A percentile compares a stretch with the other conserved stretches of the same genome.
Conservation (phyloP, 352 stramenopile species). For the Phytophthora cajani region DNA sequence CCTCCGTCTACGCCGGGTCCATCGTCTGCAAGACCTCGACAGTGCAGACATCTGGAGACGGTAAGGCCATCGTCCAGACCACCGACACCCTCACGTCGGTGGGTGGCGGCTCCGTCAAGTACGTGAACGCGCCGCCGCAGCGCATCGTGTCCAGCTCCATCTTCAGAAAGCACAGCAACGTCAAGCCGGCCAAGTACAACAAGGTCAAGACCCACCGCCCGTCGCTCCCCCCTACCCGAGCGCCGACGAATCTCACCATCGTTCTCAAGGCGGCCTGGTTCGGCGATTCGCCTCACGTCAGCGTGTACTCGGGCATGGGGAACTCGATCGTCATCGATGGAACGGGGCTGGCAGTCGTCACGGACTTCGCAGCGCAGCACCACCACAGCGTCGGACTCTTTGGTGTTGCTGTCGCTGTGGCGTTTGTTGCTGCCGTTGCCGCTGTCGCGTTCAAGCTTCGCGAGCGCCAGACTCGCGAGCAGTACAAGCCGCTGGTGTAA, state of each 20-base stretch:
- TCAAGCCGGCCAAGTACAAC: constrained; percentile 36
- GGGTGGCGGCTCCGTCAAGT: constrained; percentile 36
- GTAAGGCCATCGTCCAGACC: constrained; percentile 35
- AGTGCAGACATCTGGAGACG: constrained; percentile 27
- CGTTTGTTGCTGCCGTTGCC: constrained; percentile 6
- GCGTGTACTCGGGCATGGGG: constrained; percentile 25
- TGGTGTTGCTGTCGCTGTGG: constrained; percentile 5
- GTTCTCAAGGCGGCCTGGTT: constrained; percentile 29
- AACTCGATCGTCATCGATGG: constrained; percentile 17
- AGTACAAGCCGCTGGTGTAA: constrained; percentile 23
- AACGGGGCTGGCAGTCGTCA: constrained; percentile 7
- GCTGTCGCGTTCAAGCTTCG: constrained; percentile 11
- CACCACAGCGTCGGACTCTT: background rate
- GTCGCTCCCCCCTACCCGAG: constrained; percentile 14
- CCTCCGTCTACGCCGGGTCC: constrained; percentile 28
- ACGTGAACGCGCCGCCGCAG: constrained; percentile 37
- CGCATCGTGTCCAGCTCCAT: constrained; percentile 29
- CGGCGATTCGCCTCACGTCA: constrained; percentile 26
- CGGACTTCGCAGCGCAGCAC: background rate
- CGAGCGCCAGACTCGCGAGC: constrained; percentile 4
- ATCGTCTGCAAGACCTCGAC: constrained; percentile 32
- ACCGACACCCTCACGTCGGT: constrained; percentile 33
- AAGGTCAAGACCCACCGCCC: constrained; percentile 30
- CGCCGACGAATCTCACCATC: constrained; percentile 27
- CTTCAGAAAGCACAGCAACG: constrained; percentile 37